Evolutionary conservation across 2,329 filamentous ascomycete genomes (phyloP), one percentile per base, ranked within the genome.

Genomic region (Alternaria sp.): DNA sequence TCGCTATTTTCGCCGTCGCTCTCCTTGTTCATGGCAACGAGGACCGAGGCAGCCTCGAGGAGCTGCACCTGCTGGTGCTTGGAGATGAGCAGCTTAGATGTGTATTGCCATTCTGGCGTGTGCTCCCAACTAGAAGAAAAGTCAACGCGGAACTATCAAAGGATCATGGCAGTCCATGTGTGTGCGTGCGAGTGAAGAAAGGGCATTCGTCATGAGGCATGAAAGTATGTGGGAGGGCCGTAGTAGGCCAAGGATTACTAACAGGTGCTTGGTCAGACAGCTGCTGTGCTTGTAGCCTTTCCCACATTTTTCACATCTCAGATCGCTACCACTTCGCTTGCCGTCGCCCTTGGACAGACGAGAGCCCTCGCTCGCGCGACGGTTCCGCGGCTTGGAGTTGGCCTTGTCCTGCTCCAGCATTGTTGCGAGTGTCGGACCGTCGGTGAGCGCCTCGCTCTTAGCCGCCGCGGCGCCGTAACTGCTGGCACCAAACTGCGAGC

Each of bases 271-370:
- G 79, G 92, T 96, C 85, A 99, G 88, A 88, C 95, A 99, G 84
- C 95, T 98, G 88, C 93, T 96, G 86, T 99, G 95, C 88, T 99
- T 99, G 88, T 99, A 99, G 82, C 93, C 93, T 86, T 99, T 99
- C 80, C 94, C 94, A 84, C 95, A 99, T 81, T 93, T 94, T 78
- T 97, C 92, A 83, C 95, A 99, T 80, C 91, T 92, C 77, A 99
- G 87, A 79, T 98, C 94, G 74, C 89, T 88, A 74, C 88, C 87
- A 81, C 87, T 90, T 79, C 92, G 93, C 82, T 88, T 89, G 68
- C 86, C 85, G 72, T 94, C 91, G 69, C 90, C 89, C 80, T 95
- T 96, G 72, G 85, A 82, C 63, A 94, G 84, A 70, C 90, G 88
- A 68, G 94, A 91, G 62, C 93, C 93, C 77, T 98, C 94, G 77